phyloP scores from a whole-genome alignment of 768 basidiomycete species.

The Trametes elegans region DNA sequence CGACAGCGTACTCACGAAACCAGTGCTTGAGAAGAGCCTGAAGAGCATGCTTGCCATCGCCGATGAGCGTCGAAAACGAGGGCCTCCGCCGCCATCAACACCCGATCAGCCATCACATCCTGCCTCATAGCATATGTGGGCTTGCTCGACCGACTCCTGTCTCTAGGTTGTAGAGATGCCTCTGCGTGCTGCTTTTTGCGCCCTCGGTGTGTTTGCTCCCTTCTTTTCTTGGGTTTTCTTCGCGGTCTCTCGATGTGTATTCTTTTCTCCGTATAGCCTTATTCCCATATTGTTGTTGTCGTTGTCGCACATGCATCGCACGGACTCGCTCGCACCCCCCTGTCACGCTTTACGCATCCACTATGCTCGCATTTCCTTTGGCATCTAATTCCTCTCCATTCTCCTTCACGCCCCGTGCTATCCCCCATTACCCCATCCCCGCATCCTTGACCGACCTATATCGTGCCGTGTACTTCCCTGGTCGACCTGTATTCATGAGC shows the following conservation, averaged over 20 bases:
- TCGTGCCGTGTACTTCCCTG: neutral
- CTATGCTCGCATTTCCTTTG: neutral
- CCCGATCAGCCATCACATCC: slow-evolving; percentile 1
- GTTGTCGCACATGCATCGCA: neutral
- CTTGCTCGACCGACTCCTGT: neutral
- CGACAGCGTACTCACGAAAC: slow-evolving; percentile 72
- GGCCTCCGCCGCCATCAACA: neutral
- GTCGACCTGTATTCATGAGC: neutral
- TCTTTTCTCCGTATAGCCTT: neutral
- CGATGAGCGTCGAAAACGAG: slow-evolving; percentile 37
- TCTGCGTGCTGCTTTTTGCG: no score
- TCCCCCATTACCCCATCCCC: no score
- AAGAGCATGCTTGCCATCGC: slow-evolving; percentile 42
- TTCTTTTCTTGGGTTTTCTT: no score
- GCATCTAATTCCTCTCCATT: neutral
- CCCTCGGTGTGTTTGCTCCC: no score
- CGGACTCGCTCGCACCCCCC: neutral
- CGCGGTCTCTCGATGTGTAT: neutral
- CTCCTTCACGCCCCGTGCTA: neutral
- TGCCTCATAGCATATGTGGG: neutral
- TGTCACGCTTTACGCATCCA: neutral
- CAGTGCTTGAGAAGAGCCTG: slow-evolving; percentile 60
- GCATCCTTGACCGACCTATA: neutral
- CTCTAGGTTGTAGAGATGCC: no score
- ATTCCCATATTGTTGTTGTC: neutral